phyloP scores from a whole-genome alignment of 1,284 basidiomycete species.

The Ustilago loliicola region DNA sequence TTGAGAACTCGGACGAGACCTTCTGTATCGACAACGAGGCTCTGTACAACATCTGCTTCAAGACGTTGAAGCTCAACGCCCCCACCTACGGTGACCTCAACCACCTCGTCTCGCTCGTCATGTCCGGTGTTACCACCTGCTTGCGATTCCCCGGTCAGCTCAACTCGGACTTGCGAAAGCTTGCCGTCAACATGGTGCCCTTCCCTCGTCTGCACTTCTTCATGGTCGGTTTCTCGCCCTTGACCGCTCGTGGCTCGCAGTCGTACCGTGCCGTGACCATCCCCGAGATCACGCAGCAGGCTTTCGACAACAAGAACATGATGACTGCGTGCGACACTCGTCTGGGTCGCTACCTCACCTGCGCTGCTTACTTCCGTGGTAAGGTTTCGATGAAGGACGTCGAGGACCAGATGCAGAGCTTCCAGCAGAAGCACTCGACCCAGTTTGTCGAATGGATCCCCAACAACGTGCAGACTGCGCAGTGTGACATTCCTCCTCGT shows the following conservation, averaged over 20 bases:
- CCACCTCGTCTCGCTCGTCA: conserved; percentile 83
- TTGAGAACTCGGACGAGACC: conserved; percentile 88
- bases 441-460: conserved; percentile 71
- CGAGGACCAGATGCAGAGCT: conserved; percentile 69
- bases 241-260: conserved; percentile 69
- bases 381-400: conserved; percentile 72
- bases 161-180: conserved; percentile 92
- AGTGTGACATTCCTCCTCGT: conserved; percentile 69
- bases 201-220: conserved; percentile 72
- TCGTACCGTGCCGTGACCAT: conserved; percentile 74
- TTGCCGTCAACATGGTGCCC: conserved; percentile 84
- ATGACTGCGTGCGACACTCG: conserved; percentile 84
- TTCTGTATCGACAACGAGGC: conserved; percentile 96
- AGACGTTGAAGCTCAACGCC: conserved; percentile 79
- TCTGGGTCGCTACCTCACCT: conserved; percentile 72
- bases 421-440: conserved; percentile 67
- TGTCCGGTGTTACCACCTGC: conserved; percentile 90
- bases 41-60: conserved; percentile 85
- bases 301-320: conserved; percentile 70
- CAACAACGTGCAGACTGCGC: conserved; percentile 69
- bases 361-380: conserved; percentile 69
- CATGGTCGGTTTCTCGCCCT: conserved; percentile 70
- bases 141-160: conserved; percentile 93
- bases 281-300: conserved; percentile 62
- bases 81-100: conserved; percentile 66